A percentile compares a stretch with the other conserved stretches of the same genome.
These are phyloP conservation scores for Cytospora paraplurivora DNA, from an alignment of 2,329 filamentous ascomycete genomes.

Conservation along the genomic window DNA sequence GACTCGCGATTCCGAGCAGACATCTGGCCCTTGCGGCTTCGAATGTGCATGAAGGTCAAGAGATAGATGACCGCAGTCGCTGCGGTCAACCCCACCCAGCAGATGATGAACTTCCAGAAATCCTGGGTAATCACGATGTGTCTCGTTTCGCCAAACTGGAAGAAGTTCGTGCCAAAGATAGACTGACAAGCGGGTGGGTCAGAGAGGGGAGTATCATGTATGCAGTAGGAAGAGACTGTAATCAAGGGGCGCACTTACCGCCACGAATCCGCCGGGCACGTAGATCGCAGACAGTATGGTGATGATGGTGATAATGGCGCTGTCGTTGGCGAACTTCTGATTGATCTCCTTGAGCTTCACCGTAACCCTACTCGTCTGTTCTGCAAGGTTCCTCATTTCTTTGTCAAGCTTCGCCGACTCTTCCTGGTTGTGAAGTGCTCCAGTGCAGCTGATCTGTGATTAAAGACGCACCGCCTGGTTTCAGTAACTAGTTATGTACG, in stretches of 20 bases:
- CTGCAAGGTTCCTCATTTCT: constrained; percentile 27
- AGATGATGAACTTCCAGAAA: background rate
- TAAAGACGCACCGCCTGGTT: background rate
- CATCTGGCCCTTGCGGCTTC: background rate
- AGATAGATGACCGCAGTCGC: background rate
- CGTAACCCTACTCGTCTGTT: constrained; percentile 30
- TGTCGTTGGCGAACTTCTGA: constrained; percentile 33
- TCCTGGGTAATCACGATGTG: background rate
- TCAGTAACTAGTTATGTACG: background rate
- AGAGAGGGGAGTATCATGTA: background rate
- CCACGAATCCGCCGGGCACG: constrained; percentile 34
- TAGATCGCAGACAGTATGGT: constrained; percentile 35
- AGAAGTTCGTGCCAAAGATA: constrained; percentile 1
- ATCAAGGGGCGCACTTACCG: constrained; percentile 16
- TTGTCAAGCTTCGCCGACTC: constrained; percentile 26
- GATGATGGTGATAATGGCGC: constrained; percentile 34
- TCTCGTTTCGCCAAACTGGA: background rate
- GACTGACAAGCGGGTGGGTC: background rate
- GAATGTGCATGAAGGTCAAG: background rate
- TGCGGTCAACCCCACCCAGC: background rate
- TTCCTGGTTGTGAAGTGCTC: constrained; percentile 22
- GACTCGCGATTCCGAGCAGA: background rate
- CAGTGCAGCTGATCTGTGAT: constrained; percentile 25
- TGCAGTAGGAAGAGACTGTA: background rate
- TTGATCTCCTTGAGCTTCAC: constrained; percentile 32